Conservation (phyloP, 2,329 filamentous ascomycete genomes). For the Drechslera avenae region DNA sequence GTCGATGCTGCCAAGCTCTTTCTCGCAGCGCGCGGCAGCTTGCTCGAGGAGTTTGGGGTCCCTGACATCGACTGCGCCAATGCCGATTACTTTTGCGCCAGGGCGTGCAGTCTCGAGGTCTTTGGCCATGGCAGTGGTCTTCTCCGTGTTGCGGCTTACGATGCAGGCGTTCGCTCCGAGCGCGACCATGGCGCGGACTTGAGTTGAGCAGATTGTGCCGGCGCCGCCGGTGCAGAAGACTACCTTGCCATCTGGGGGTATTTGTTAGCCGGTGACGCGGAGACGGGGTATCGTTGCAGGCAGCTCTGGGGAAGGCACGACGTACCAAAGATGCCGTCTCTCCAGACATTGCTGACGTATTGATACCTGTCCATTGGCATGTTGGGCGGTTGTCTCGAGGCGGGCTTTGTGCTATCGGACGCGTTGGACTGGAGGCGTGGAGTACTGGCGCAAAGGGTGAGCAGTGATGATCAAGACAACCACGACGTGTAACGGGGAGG, state of each 20-base stretch:
- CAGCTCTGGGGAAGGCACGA: not conserved
- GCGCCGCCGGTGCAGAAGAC: constrained; percentile 95
- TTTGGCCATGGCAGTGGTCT: constrained; percentile 79
- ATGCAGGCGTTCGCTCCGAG: constrained; percentile 95
- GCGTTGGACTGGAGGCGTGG: not conserved
- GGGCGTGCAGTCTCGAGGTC: constrained; percentile 80
- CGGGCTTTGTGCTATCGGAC: constrained; percentile 15
- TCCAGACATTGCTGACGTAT: constrained; percentile 84
- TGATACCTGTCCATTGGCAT: constrained; percentile 75
- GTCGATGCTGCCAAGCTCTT: constrained; percentile 86
- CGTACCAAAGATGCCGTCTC: constrained; percentile 82
- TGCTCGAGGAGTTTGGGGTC: constrained; percentile 68
- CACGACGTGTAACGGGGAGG: not conserved
- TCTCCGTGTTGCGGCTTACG: constrained; percentile 84
- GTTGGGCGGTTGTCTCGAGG: constrained; percentile 31
- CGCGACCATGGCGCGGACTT: constrained; percentile 87
- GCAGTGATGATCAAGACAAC: not conserved
- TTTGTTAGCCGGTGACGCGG: constrained; percentile 1
- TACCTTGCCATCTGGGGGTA: constrained; percentile 73
- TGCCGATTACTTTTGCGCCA: constrained; percentile 83
- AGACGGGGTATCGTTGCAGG: not conserved
- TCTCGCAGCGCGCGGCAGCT: constrained; percentile 78
- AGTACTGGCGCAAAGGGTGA: constrained; percentile 4
- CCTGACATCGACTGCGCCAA: constrained; percentile 75
- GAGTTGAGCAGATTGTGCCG: constrained; percentile 90